These are phyloP conservation scores for Histomonas meleagridis DNA, from an alignment of 208 protist genomes.

Conservation along the genomic window DNA sequence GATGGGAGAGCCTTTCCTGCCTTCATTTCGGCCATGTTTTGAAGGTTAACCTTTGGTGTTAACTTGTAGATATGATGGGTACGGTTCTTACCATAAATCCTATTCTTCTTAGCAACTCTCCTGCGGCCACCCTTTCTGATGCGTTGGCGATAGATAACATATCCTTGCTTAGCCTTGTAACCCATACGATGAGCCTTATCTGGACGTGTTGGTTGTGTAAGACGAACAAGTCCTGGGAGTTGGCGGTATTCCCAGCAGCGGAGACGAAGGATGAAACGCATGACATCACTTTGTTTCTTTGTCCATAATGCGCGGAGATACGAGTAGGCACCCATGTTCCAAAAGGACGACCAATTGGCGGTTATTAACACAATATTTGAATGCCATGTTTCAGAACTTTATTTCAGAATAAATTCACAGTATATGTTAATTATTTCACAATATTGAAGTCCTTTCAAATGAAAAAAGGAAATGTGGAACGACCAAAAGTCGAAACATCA, in stretches of 20 bases:
- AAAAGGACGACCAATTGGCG: neutral
- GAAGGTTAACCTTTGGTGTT: neutral
- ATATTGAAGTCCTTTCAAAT: too few relatives aligned
- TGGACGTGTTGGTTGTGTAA: slow-evolving; percentile 81
- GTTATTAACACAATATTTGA: too few relatives aligned
- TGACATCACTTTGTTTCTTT: slow-evolving; percentile 98
- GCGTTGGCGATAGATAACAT: slow-evolving; percentile 91
- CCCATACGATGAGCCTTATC: slow-evolving; percentile 96
- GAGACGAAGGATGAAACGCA: slow-evolving; percentile 93
- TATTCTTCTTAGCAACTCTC: slow-evolving; percentile 82
- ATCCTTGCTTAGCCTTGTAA: slow-evolving; percentile 99
- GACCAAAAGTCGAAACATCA: too few relatives aligned
- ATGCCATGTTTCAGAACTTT: too few relatives aligned
- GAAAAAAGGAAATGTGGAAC: too few relatives aligned
- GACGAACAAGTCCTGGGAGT: slow-evolving; percentile 67
- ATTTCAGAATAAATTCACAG: too few relatives aligned
- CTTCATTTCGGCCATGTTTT: neutral
- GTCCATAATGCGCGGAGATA: slow-evolving; percentile 97
- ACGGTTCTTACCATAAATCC: slow-evolving; percentile 82
- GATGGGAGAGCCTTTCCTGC: slow-evolving; percentile 55
- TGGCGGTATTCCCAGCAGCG: slow-evolving; percentile 97
- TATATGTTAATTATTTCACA: too few relatives aligned
- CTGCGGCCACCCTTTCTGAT: slow-evolving; percentile 93
- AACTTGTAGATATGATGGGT: slow-evolving; percentile 61
- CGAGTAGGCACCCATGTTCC: slow-evolving; percentile 92